These are phyloP conservation scores for Schizosaccharomyces lindneri DNA, from an alignment of 805 yeast genomes.

Conservation along the genomic window DNA sequence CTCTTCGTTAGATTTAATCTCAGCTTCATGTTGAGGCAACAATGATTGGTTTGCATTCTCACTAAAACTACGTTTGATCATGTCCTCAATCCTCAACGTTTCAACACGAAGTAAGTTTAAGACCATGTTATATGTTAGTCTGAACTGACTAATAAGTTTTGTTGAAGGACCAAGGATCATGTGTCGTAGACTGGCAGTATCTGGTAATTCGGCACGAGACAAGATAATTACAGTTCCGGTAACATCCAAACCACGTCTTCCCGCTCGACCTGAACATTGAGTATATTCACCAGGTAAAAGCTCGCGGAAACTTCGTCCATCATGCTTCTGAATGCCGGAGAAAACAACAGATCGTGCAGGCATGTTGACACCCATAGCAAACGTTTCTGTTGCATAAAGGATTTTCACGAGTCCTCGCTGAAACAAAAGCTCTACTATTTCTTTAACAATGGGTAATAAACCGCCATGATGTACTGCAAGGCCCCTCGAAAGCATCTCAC, in stretches of 20 bases:
- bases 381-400: conserved; percentile 88
- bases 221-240: conserved; percentile 75
- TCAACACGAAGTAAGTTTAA: conserved; percentile 75
- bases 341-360: conserved; percentile 94
- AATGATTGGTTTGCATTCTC: conserved; percentile 71
- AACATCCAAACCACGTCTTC: conserved; percentile 82
- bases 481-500: conserved; percentile 70
- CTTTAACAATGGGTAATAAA: conserved; percentile 73
- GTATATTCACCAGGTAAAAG: conserved; percentile 90
- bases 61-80: conserved; percentile 86
- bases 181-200: conserved; percentile 33
- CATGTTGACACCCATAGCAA: conserved; percentile 85
- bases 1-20: conserved; percentile 28
- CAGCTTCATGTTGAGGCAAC: conserved; percentile 61
- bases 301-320: conserved; percentile 60
- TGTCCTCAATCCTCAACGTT: conserved; percentile 88
- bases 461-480: conserved; percentile 95
- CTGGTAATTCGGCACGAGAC: not conserved
- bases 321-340: conserved; percentile 65
- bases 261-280: conserved; percentile 98
- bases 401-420: conserved; percentile 70
- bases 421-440: conserved; percentile 74
- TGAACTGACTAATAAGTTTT: conserved; percentile 69
- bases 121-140: conserved; percentile 89
- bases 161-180: conserved; percentile 79